Evolutionary conservation across 2,329 filamentous ascomycete species (phyloP).

Genomic region (Cercospora canescens): DNA sequence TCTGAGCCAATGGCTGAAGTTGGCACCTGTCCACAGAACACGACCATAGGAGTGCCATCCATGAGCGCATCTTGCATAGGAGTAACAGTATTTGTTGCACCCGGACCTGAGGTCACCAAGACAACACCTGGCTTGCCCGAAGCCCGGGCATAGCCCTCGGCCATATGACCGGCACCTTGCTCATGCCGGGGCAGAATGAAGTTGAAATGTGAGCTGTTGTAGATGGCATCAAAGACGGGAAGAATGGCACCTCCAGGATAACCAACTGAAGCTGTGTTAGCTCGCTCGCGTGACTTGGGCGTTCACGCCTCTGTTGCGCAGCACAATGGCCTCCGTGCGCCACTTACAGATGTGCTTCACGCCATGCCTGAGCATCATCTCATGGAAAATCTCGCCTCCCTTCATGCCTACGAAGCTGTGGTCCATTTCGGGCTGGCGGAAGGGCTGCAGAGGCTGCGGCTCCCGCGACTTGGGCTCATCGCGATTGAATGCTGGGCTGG

Average conservation of each 20-base stretch:
- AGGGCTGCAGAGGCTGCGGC: constrained; percentile 49
- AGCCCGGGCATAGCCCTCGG: constrained; percentile 91
- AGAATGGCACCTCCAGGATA: constrained; percentile 96
- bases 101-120: constrained; percentile 92
- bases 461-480: constrained; percentile 38
- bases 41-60: constrained; percentile 93
- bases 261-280: constrained; percentile 43
- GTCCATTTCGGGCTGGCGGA: constrained; percentile 52
- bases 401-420: constrained; percentile 84
- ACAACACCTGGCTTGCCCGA: constrained; percentile 94
- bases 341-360: constrained; percentile 93
- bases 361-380: constrained; percentile 93
- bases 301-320: constrained; percentile 7
- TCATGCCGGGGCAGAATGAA: constrained; percentile 95
- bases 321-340: background rate
- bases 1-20: constrained; percentile 91
- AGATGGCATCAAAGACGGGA: constrained; percentile 97
- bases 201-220: constrained; percentile 95
- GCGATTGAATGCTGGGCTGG: constrained; percentile 53
- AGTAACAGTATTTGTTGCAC: constrained; percentile 94
- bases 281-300: constrained; percentile 9
- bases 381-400: constrained; percentile 95
- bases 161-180: constrained; percentile 98
- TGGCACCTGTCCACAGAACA: constrained; percentile 91
- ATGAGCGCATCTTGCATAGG: constrained; percentile 95